These are phyloP conservation scores for Cordyceps pruinosa DNA, from an alignment of 2,329 filamentous ascomycete species.

Conservation along the genomic window DNA sequence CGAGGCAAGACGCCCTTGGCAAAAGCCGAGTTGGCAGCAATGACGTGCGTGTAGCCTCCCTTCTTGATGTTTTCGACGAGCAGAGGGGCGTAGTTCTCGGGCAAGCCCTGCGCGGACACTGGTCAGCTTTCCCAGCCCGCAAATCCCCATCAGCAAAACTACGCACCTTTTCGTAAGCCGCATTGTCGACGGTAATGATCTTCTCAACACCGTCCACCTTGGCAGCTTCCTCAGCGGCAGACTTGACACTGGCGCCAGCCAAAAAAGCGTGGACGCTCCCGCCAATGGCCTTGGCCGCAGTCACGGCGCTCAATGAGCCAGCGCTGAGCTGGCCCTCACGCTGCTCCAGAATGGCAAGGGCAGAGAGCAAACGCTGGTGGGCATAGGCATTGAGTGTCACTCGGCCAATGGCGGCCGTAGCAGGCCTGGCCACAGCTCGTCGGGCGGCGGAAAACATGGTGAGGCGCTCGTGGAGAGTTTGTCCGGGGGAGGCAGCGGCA, in stretches of 20 bases:
- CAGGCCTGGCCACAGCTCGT: conserved; percentile 23
- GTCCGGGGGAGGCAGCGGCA: background rate
- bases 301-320: conserved; percentile 76
- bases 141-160: background rate
- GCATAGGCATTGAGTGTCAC: conserved; percentile 25
- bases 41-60: conserved; percentile 84
- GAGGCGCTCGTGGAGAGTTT: conserved; percentile 4
- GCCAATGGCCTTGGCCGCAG: conserved; percentile 79
- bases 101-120: conserved; percentile 56
- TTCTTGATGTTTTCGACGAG: conserved; percentile 96
- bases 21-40: conserved; percentile 89
- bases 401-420: conserved; percentile 22
- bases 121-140: conserved; percentile 3
- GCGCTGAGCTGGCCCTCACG: conserved; percentile 78
- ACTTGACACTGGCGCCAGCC: conserved; percentile 71
- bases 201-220: conserved; percentile 90
- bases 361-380: conserved; percentile 60
- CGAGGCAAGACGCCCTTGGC: conserved; percentile 92
- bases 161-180: conserved; percentile 82
- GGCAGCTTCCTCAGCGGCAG: conserved; percentile 72
- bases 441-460: conserved; percentile 27
- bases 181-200: conserved; percentile 81
- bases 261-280: conserved; percentile 81
- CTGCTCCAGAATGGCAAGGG: conserved; percentile 88
- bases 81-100: conserved; percentile 90